Evolutionary conservation across 371 early-diverging fungal species (phyloP).

Genomic region (Funneliformis caledonium): DNA sequence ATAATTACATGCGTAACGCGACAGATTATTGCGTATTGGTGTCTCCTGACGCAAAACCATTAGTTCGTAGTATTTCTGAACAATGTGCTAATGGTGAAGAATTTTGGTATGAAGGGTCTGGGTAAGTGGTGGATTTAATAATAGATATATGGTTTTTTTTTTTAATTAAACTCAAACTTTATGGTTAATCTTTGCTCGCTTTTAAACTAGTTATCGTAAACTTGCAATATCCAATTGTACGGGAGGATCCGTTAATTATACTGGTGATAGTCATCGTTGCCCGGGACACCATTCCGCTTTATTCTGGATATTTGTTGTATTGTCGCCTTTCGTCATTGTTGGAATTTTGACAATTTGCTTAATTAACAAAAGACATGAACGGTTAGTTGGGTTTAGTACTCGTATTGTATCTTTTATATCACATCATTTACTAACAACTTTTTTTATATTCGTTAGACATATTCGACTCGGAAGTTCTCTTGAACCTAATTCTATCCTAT

Average conservation of each 20-base stretch:
- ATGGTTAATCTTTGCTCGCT: background rate
- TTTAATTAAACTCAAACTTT: background rate
- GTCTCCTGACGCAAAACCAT: constrained; percentile 59
- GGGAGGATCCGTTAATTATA: constrained; percentile 61
- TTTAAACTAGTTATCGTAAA: constrained; percentile 69
- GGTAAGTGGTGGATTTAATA: constrained; percentile 43
- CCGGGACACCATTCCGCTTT: constrained; percentile 52
- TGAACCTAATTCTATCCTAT: background rate
- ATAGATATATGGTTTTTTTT: background rate
- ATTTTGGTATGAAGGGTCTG: constrained; percentile 64
- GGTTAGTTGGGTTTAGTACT: constrained; percentile 10
- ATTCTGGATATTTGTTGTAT: background rate
- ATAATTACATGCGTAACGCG: constrained; percentile 69
- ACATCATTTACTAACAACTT: background rate
- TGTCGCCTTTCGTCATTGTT: constrained; percentile 1
- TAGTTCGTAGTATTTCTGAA: constrained; percentile 48
- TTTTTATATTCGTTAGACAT: constrained; percentile 18
- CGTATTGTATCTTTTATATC: background rate
- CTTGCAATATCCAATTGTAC: constrained; percentile 75
- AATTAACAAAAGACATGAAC: background rate
- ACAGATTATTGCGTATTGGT: constrained; percentile 68
- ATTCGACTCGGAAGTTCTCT: constrained; percentile 26
- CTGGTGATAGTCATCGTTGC: constrained; percentile 64
- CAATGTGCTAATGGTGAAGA: constrained; percentile 61
- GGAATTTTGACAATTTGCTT: background rate